Percentiles rank a stretch among this genome's conserved stretches.
Conservation (phyloP, 2,329 filamentous ascomycete genomes). For the Ilyonectria robusta region DNA sequence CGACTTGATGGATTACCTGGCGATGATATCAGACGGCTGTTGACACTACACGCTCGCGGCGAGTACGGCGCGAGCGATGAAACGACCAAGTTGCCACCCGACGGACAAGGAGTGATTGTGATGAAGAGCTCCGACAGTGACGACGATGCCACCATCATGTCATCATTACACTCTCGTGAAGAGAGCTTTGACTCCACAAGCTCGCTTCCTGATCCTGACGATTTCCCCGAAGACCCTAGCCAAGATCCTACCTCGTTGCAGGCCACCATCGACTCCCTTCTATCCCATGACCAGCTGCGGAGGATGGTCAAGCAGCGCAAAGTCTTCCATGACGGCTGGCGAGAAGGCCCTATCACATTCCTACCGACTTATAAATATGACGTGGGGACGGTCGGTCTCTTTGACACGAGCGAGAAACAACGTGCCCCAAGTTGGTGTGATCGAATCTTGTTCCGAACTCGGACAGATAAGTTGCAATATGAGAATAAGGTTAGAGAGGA, state of each 20-base stretch:
- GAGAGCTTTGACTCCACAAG: slow-evolving; percentile 58
- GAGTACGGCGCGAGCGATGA: slow-evolving; percentile 75
- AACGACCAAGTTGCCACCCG: slow-evolving; percentile 54
- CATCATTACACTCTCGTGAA: slow-evolving; percentile 51
- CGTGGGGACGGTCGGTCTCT: slow-evolving; percentile 89
- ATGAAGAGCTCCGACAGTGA: slow-evolving; percentile 61
- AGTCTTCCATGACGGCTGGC: slow-evolving; percentile 92
- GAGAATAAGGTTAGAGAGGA: slow-evolving; percentile 75
- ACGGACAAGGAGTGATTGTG: slow-evolving; percentile 67
- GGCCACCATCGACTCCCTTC: slow-evolving; percentile 86
- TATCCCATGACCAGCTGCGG: slow-evolving; percentile 90
- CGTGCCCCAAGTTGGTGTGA: slow-evolving; percentile 97
- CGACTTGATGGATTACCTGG: slow-evolving; percentile 89
- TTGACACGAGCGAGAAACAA: slow-evolving; percentile 96
- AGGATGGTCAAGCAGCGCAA: slow-evolving; percentile 82
- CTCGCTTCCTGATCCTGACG: slow-evolving; percentile 73
- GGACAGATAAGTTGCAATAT: slow-evolving; percentile 76
- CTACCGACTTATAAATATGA: slow-evolving; percentile 98
- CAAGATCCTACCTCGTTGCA: slow-evolving; percentile 89
- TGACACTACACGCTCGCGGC: slow-evolving; percentile 86
- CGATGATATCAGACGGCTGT: slow-evolving; percentile 87
- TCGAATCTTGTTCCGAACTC: slow-evolving; percentile 88
- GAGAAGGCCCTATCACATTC: slow-evolving; percentile 89
- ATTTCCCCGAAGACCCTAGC: slow-evolving; percentile 76
- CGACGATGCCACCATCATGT: slow-evolving; percentile 58